Evolutionary conservation across 352 stramenopile species (phyloP).

Genomic region (Phytophthora pseudosyringae): DNA sequence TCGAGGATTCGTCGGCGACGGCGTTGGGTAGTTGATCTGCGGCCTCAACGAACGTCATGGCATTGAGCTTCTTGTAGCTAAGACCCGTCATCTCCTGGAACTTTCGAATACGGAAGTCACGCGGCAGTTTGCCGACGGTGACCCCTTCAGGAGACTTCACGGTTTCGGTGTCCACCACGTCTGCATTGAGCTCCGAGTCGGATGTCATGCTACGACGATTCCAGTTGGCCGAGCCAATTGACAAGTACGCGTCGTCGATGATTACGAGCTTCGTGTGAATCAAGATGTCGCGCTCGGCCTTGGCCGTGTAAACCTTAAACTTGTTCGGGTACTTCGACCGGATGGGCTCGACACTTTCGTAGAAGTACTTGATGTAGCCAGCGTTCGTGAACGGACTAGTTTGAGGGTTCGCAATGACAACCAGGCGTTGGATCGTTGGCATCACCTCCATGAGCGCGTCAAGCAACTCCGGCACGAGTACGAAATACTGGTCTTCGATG

Average conservation of each 20-base stretch:
- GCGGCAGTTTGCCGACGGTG: constrained; percentile 44
- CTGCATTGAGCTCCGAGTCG: constrained; percentile 62
- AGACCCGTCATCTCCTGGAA: constrained; percentile 66
- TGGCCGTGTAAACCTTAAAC: constrained; percentile 48
- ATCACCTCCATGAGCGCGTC: constrained; percentile 51
- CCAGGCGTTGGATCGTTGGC: constrained; percentile 46
- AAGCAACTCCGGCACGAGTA: constrained; percentile 48
- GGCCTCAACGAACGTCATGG: constrained; percentile 56
- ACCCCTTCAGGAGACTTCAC: constrained; percentile 34
- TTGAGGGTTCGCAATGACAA: constrained; percentile 51
- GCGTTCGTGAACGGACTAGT: constrained; percentile 31
- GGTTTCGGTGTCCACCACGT: constrained; percentile 50
- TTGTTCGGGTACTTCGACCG: constrained; percentile 38
- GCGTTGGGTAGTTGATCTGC: constrained; percentile 33
- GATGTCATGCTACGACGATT: constrained; percentile 51
- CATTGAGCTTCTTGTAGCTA: constrained; percentile 48
- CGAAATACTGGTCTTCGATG: constrained; percentile 32
- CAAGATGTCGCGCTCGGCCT: constrained; percentile 43
- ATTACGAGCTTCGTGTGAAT: constrained; percentile 64
- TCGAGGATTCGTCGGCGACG: constrained; percentile 27
- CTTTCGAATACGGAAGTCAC: constrained; percentile 65
- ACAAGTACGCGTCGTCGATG: constrained; percentile 69
- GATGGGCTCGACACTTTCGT: constrained; percentile 53
- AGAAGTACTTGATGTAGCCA: constrained; percentile 58
- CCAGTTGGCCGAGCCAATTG: constrained; percentile 65